Conservation (phyloP, 2,329 filamentous ascomycete species). For the Alternaria brassicae region DNA sequence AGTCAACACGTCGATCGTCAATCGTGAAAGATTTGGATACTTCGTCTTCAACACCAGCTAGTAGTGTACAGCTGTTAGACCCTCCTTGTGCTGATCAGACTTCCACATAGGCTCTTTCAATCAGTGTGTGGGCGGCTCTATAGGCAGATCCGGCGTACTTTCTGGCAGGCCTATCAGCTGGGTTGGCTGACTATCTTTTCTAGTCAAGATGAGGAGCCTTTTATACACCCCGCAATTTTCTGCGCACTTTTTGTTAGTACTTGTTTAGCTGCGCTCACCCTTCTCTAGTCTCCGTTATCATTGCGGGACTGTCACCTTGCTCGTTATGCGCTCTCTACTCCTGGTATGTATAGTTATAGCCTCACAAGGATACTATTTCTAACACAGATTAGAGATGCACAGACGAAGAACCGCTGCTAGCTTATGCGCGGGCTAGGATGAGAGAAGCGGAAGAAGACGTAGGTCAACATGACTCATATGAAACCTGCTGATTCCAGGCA, state of each 20-base stretch:
- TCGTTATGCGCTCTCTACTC: constrained; percentile 6
- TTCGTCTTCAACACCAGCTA: too few species aligned
- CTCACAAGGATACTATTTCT: constrained; percentile 8
- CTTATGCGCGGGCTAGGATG: constrained; percentile 8
- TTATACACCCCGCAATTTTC: constrained; percentile 9
- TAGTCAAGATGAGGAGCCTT: not conserved
- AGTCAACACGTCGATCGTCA: too few species aligned
- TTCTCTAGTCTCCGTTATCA: not conserved
- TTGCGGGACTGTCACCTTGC: not conserved
- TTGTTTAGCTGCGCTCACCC: constrained; percentile 7
- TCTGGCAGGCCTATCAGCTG: not conserved
- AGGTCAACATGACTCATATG: constrained; percentile 1
- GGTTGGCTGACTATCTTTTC: not conserved
- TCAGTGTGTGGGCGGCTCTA: not conserved
- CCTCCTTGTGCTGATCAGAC: too few species aligned
- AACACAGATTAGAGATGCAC: constrained; percentile 8
- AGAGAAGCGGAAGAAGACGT: constrained; percentile 9
- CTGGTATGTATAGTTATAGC: constrained; percentile 3
- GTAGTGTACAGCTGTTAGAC: too few species aligned
- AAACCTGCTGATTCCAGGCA: constrained; percentile 11
- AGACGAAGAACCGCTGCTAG: constrained; percentile 9
- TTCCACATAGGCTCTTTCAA: too few species aligned
- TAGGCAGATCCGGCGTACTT: constrained; percentile 1
- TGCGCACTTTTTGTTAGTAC: constrained; percentile 2
- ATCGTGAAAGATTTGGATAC: too few species aligned